Conservation (phyloP, 202 grass and related monocot species). For the Brachypodium distachyon region DNA sequence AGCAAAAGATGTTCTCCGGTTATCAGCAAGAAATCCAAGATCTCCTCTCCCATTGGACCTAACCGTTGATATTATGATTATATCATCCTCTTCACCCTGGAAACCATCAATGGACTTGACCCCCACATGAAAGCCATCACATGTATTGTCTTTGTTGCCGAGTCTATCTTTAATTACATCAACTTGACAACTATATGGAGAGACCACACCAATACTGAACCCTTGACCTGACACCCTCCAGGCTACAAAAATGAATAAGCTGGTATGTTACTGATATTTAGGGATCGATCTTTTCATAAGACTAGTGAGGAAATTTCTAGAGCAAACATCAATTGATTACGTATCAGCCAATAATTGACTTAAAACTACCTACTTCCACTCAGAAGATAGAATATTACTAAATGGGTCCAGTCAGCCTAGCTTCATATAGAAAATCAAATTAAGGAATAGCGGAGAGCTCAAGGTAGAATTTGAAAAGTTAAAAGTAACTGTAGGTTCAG, state of each 20-base stretch:
- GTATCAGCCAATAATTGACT: neutral
- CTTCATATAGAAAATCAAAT: neutral
- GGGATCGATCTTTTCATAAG: neutral
- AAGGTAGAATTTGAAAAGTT: neutral
- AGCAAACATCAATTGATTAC: neutral
- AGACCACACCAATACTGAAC: constrained; percentile 52
- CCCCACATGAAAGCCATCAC: constrained; percentile 42
- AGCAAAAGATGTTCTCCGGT: constrained; percentile 63
- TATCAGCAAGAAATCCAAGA: constrained; percentile 61
- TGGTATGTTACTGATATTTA: neutral
- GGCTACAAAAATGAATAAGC: constrained; percentile 17
- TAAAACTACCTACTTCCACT: neutral
- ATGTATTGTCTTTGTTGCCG: constrained; percentile 27
- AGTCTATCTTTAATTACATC: constrained; percentile 41
- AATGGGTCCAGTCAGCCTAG: neutral
- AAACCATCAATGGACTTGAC: constrained; percentile 74
- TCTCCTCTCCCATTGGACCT: constrained; percentile 35
- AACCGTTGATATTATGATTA: constrained; percentile 70
- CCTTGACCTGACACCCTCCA: constrained; percentile 20
- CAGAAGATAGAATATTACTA: neutral
- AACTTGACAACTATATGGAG: constrained; percentile 62
- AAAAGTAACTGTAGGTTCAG: neutral
- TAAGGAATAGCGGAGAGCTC: neutral
- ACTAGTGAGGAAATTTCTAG: neutral
- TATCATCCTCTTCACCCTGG: constrained; percentile 72